Base-by-base conservation (phyloP, 1,284 basidiomycete species). In the Phylloboletellus chloephorus region DNA sequence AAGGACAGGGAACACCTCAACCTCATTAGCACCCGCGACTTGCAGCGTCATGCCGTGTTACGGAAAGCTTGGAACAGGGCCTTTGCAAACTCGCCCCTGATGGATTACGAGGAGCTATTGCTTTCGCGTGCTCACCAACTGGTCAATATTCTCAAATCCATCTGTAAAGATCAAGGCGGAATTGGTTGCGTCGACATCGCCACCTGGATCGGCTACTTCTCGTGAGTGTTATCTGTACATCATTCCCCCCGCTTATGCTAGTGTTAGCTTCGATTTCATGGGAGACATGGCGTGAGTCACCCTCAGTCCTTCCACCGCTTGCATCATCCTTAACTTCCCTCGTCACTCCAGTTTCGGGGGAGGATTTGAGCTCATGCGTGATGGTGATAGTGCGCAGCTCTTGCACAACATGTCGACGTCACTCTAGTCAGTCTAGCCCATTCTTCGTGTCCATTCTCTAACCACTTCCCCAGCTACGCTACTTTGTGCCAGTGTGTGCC, bases 31-130 rank as follows among this genome's bases (percentile, higher is more conserved):
- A 51, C 58, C 7, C 56, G 58, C 7, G 54, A 67, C 47, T 44
- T 58, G 16, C 54, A 53, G 21, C 58, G 62, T 20, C 71, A 73
- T 46, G 55, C 61, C 2, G 57, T 59, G 8, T 51, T 64, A 23
- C 66, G 71, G 17, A 61, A 60, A 40, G 61, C 62, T 6, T 73
- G 72, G 72, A 66, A 62, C 42, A 58, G 61, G 26, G 71, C 63
- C 6, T 68, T 72, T 47, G 64, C 56, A 37, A 54, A 58, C 5
- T 51, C 57, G 13, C 54, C 68, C 7, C 45, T 73, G 12, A 65
- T 55, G 44, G 65, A 63, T 20, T 72, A 71, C 40, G 55, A 67
- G 36, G 61, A 62, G 0, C 44, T 67, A 16, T 49, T 71, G 37
- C 44, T 51, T 17, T 44, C 46, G 21, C 57, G 67, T 13, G 58